Base-by-base conservation (phyloP, 2,329 filamentous ascomycete genomes). In the Orbilia brochopaga region DNA sequence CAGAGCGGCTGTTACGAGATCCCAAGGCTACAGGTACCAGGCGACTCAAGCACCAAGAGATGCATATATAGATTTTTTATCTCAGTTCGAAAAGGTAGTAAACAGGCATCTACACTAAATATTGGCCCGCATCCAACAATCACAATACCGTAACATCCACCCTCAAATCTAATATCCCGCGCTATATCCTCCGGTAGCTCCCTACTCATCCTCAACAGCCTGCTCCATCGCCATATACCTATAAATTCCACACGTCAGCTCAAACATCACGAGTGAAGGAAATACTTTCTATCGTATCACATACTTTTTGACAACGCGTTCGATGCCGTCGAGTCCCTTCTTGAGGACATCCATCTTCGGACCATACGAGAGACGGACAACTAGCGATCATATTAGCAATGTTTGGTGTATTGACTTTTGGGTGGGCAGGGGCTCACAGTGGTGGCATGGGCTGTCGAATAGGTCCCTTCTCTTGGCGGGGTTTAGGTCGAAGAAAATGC, bases 401-500 rank as follows among this genome's bases (percentile, higher is more conserved):
- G 24, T 13, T 15, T 24, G 50, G 32, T 37, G 7, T 23, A 27
- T 30, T 13, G 11, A 32, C 52, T 4, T 48, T 6, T 19, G 5
- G 51, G 3, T 63, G 8, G 21, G 1, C 23, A 17, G 15, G 24
- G 24, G 27, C 67, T 61, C 60, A 72, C 67, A 72, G 32, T 72
- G 67, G 48, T 72, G 67, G 30, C 69, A 73, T 59, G 93, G 93
- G 75, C 87, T 91, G 81, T 97, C 93, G 75, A 97, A 97, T 76
- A 97, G 81, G 80, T 97, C 93, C 79, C 93, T 85, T 75, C 93
- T 85, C 79, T 91, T 89, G 37, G 90, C 89, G 2, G 93, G 93
- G 82, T 97, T 97, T 74, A 97, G 81, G 78, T 97, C 93, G 79
- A 97, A 97, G 85, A 97, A 97, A 80, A 97, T 97, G 70, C 93